Conservation (phyloP, 106 monocot species). For the Posidonia australis region DNA sequence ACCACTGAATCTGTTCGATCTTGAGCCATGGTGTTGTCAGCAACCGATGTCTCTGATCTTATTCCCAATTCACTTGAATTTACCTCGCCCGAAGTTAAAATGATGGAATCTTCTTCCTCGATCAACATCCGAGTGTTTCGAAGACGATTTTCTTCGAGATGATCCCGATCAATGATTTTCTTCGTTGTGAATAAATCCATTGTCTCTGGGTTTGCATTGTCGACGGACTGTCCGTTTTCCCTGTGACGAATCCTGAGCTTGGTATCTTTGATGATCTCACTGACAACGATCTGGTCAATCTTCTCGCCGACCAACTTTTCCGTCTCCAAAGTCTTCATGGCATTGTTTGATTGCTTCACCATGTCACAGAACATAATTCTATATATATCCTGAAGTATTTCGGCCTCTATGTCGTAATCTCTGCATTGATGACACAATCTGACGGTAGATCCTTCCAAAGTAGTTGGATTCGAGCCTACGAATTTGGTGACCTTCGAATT, state of each 20-base stretch:
- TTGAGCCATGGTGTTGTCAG: not conserved
- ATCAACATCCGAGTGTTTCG: not conserved
- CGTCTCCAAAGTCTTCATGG: conserved; percentile 6
- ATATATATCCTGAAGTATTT: conserved; percentile 20
- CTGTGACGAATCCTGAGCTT: not conserved
- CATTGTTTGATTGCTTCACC: conserved; percentile 22
- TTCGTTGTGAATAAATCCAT: not conserved
- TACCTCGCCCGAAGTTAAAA: conserved; percentile 4
- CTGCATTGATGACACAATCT: conserved; percentile 6
- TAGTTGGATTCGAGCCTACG: conserved; percentile 18
- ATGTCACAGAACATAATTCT: conserved; percentile 15
- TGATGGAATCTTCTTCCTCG: conserved; percentile 8
- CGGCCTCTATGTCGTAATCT: conserved; percentile 13
- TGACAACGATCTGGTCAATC: conserved; percentile 12
- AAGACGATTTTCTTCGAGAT: conserved; percentile 4
- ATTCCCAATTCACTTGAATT: conserved; percentile 2
- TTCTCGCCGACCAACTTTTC: conserved; percentile 20
- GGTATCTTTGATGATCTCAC: conserved; percentile 24
- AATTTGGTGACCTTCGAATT: conserved; percentile 10
- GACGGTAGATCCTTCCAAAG: conserved; percentile 12
- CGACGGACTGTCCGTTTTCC: not conserved
- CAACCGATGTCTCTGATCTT: not conserved
- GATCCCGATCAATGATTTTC: not conserved
- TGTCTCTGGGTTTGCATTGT: not conserved
- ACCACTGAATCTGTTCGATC: not conserved